Percentiles rank a stretch among this genome's conserved stretches.
phyloP scores from a whole-genome alignment of 2,329 filamentous ascomycete species.

The Claviceps sp. region DNA sequence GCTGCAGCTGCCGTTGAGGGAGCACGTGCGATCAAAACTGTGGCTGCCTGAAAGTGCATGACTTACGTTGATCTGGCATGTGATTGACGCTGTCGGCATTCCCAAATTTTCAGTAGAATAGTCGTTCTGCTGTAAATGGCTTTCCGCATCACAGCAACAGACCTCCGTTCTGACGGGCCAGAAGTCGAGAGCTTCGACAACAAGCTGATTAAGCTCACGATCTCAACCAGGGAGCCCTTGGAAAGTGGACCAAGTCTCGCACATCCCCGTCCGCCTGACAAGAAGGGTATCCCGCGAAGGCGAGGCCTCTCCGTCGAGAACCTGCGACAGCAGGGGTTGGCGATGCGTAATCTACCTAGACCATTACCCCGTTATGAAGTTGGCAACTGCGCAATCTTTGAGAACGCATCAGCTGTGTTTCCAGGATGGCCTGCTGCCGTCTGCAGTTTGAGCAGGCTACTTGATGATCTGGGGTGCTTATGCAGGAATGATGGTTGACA shows the following conservation, averaged over 20 bases:
- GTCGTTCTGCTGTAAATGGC: background rate
- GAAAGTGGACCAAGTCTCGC: constrained; percentile 29
- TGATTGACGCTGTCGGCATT: constrained; percentile 10
- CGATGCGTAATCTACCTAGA: constrained; percentile 30
- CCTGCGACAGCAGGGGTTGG: constrained; percentile 30
- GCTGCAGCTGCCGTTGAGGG: background rate
- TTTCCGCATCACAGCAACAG: constrained; percentile 13
- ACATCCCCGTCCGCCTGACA: constrained; percentile 28
- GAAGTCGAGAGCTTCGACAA: constrained; percentile 22
- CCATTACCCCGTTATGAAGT: constrained; percentile 33
- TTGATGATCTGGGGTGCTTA: constrained; percentile 29
- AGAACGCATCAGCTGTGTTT: constrained; percentile 27
- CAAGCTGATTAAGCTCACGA: constrained; percentile 19
- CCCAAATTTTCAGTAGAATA: too few relatives aligned
- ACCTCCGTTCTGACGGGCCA: constrained; percentile 15
- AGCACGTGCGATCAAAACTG: constrained; percentile 17
- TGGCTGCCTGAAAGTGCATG: constrained; percentile 11
- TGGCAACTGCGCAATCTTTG: constrained; percentile 33
- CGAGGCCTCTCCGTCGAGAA: constrained; percentile 26
- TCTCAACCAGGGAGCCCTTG: constrained; percentile 30
- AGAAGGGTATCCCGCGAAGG: constrained; percentile 28
- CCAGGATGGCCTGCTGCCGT: constrained; percentile 34
- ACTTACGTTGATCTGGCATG: constrained; percentile 14
- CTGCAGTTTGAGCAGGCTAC: constrained; percentile 29
- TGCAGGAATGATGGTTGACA: constrained; percentile 23